Base-by-base conservation (phyloP, 306 rosid genomes). In the Vachellia collinsii region DNA sequence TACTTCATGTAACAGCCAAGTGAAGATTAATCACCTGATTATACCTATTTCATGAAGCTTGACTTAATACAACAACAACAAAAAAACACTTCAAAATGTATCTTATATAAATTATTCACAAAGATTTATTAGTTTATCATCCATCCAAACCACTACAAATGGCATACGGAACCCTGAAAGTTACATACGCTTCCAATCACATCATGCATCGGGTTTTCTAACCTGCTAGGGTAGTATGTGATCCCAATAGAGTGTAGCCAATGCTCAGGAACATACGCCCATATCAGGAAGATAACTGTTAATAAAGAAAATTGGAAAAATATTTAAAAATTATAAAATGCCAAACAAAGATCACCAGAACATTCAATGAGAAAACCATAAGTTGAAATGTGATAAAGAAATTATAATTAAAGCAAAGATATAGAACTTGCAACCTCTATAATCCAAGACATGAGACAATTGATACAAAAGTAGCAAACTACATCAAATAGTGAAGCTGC, bases 231-330 rank as follows among this genome's bases (percentile, higher is more conserved):
- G 54, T 89, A 90, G 89, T 95, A 93, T 85, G 83, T 89, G 81
- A 95, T 87, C 81, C 97, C 98, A 67, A 90, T 50, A 66, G 88
- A 89, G 75, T 93, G 99, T 20, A 95, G 88, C 94, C 93, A 95
- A 37, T 91, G 84, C 78, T 93, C 96, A 10, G 99, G 99, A 86
- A 89, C 90, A 82, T 95, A 93, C 29, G 99, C 99, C 99, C 99
- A 91, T 59, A 89, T 86, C 83, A 95, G 88, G 94, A 90, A 92
- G 68, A 93, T 80, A 87, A 85, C 99, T 95, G 86, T 58, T 56
- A 75, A 83, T 38, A 84, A 37, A 83, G 48, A 4, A 82, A 63
- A 41, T 29, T 11, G 47, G 34, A 48, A 65, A 47, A 29, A 70
- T 16, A 4, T 48, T 64, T 79, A 46, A 72, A 39, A 48, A 70